phyloP scores from a whole-genome alignment of 2,329 filamentous ascomycete genomes.

The Alternaria incomplexa region DNA sequence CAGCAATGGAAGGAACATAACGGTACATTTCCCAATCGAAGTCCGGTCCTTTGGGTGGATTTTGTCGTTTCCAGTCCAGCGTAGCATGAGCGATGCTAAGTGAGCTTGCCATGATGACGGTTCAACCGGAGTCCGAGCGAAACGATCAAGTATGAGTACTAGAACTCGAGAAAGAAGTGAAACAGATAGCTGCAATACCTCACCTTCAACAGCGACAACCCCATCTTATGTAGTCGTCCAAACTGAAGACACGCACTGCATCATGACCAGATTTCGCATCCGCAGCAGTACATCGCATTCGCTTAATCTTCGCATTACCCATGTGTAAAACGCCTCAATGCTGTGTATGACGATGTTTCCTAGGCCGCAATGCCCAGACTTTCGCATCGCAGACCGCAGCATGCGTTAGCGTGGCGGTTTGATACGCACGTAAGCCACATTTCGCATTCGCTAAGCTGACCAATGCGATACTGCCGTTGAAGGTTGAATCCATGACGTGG shows the following conservation, averaged over 20 bases:
- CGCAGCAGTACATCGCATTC: not conserved
- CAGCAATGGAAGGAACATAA: conserved; percentile 37
- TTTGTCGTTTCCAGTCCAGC: conserved; percentile 21
- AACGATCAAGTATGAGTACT: not conserved
- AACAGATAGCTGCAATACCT: not conserved
- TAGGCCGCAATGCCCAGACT: not conserved
- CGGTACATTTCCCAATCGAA: conserved; percentile 46
- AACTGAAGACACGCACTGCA: not conserved
- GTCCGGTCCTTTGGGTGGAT: conserved; percentile 22
- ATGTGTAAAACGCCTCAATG: not conserved
- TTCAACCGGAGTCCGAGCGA: no score
- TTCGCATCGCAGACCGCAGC: not conserved
- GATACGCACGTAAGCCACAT: not conserved
- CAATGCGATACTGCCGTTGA: not conserved
- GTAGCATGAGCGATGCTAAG: not conserved
- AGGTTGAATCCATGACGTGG: not conserved
- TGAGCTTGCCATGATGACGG: not conserved
- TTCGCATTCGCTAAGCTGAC: conserved; percentile 10
- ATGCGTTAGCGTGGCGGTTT: not conserved
- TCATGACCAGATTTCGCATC: not conserved
- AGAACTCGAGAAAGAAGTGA: not conserved
- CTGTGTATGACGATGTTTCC: not conserved
- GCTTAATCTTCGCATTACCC: not conserved
- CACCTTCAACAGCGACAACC: not conserved
- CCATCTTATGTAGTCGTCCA: not conserved